Conservation (phyloP, 495 filamentous ascomycete species). For the Venustampulla echinocandica region DNA sequence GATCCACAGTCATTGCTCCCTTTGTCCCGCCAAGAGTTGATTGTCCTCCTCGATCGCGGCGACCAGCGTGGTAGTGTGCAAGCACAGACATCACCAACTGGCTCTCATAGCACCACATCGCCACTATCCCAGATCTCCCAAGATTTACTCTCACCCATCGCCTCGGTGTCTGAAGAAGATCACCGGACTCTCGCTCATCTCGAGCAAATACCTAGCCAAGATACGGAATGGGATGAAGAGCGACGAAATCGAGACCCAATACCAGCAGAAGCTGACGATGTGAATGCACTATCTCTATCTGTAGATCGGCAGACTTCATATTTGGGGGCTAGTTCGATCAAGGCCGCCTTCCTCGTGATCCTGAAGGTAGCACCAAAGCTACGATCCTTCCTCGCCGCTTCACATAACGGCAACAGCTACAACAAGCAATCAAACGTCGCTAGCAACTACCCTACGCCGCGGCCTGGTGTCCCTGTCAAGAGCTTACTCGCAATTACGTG, state of each 20-base stretch:
- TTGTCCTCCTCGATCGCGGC: slow-evolving; percentile 37
- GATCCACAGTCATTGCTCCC: slow-evolving; percentile 42
- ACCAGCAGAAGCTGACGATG: slow-evolving; percentile 67
- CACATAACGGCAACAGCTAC: slow-evolving; percentile 32
- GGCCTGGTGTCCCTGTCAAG: slow-evolving; percentile 26
- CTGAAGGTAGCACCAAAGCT: slow-evolving; percentile 63
- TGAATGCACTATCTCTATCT: slow-evolving; percentile 71
- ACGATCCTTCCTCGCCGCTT: slow-evolving; percentile 46
- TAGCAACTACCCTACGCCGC: slow-evolving; percentile 40
- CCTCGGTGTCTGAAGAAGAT: slow-evolving; percentile 37
- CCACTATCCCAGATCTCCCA: slow-evolving; percentile 12
- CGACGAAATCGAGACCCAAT: slow-evolving; percentile 46
- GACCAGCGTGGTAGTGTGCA: slow-evolving; percentile 31
- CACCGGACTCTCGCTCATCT: slow-evolving; percentile 39
- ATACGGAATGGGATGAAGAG: slow-evolving; percentile 52
- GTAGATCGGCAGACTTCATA: slow-evolving; percentile 66
- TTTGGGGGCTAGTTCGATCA: slow-evolving; percentile 73
- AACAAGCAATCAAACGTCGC: slow-evolving; percentile 36
- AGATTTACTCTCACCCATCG: slow-evolving; percentile 32
- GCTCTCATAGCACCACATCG: slow-evolving; percentile 12
- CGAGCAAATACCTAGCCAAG: slow-evolving; percentile 45
- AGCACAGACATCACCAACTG: slow-evolving; percentile 17
- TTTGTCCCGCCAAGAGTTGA: slow-evolving; percentile 43
- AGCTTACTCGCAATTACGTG: slow-evolving; percentile 46
- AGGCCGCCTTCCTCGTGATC: slow-evolving; percentile 73